Base-by-base conservation (phyloP, 2,329 filamentous ascomycete genomes). In the Gnomoniopsis sp. region DNA sequence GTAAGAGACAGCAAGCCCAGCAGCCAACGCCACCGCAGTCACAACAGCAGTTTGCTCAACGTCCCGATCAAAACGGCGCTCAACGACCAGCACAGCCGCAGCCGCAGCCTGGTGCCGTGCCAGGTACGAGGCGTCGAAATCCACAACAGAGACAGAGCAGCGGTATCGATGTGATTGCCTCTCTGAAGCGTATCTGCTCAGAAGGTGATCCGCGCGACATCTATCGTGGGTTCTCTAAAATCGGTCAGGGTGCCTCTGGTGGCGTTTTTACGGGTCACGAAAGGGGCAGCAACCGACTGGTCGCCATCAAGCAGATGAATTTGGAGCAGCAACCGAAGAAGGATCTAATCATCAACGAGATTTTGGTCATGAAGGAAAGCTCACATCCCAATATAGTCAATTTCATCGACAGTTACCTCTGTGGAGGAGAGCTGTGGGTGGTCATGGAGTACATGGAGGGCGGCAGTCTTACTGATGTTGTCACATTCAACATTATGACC, bases 401-500 rank as follows among this genome's bases (percentile, higher is more conserved):
- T 74, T 99, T 98, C 74, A 93, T 98, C 77, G 95, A 98, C 78
- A 97, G 93, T 72, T 98, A 93, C 73, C 80, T 99, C 12, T 89
- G 93, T 59, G 84, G 86, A 14, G 90, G 93, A 47, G 95, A 98
- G 73, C 79, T 99, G 33, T 99, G 95, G 95, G 95, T 99, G 1
- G 91, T 98, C 36, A 99, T 99, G 95, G 95, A 99, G 76, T 99
- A 93, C 70, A 99, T 99, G 95, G 93, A 99, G 74, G 95, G 95
- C 60, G 95, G 95, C 63, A 97, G 92, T 74, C 79, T 99, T 71
- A 99, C 95, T 12, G 95, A 99, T 74, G 95, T 99, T 55, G 95
- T 99, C 58, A 99, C 95, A 3, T 98, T 96, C 76, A 98, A 98
- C 76, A 96, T 98, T 70, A 98, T 99, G 95, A 93, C 89, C 8